These are phyloP conservation scores for Sanghuangporus sanghuang DNA, from an alignment of 1,284 basidiomycete genomes.

Conservation along the genomic window DNA sequence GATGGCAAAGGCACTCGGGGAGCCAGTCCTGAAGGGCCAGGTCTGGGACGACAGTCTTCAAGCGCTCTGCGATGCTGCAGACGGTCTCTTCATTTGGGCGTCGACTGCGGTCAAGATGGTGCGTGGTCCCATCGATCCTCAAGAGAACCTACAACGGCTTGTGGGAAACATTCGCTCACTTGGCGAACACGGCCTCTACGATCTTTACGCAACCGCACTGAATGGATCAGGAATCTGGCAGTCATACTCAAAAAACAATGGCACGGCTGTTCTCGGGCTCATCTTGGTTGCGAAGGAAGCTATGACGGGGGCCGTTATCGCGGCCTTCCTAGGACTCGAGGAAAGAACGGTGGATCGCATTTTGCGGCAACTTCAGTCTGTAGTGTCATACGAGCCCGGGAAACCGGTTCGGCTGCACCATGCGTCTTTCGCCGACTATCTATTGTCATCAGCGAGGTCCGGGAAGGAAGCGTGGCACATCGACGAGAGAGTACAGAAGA, in stretches of 20 bases:
- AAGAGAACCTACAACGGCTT: background rate
- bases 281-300: background rate
- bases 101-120: background rate
- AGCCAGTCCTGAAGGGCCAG: no score
- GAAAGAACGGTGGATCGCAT: background rate
- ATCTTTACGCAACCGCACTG: background rate
- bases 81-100: slow-evolving; percentile 10
- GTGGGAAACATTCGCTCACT: background rate
- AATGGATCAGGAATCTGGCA: background rate
- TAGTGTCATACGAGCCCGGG: background rate
- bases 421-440: background rate
- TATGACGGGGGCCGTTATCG: background rate
- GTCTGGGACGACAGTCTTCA: no score
- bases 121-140: background rate
- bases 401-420: background rate
- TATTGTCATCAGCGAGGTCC: background rate
- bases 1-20: no score
- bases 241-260: background rate
- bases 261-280: background rate
- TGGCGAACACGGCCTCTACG: background rate
- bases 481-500: background rate
- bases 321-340: background rate
- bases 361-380: background rate
- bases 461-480: background rate
- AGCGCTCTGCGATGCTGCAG: no score